Conservation (phyloP, 164 flowering plant genomes). For the Nymphaea colorata region DNA sequence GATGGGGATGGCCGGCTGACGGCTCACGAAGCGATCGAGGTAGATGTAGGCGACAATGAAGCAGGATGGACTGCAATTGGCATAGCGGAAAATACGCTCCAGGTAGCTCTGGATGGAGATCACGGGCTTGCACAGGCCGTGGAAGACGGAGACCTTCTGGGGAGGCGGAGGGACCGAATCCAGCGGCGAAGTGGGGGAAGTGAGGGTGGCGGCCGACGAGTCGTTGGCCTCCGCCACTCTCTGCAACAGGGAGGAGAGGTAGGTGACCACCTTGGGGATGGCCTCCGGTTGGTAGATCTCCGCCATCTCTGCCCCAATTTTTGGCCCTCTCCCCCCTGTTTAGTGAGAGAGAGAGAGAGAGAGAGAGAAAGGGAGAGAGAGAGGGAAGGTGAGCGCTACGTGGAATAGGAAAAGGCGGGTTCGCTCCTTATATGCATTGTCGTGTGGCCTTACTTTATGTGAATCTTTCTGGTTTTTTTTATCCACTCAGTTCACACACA, state of each 20-base stretch:
- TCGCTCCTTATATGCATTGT: no score
- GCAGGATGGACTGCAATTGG: conserved; percentile 58
- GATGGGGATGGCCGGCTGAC: conserved; percentile 29
- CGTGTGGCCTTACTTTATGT: no score
- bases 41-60: conserved; percentile 50
- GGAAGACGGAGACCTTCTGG: conserved; percentile 34
- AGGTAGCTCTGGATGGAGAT: conserved; percentile 40
- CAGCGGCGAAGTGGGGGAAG: background rate
- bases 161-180: background rate
- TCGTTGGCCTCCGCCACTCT: conserved; percentile 32
- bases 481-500: no score
- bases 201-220: background rate
- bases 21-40: conserved; percentile 33
- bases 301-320: background rate
- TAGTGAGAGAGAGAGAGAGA: background rate
- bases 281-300: background rate
- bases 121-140: conserved; percentile 39
- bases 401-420: no score
- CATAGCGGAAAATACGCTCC: conserved; percentile 58
- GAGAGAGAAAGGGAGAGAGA: background rate
- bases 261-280: conserved; percentile 20
- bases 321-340: background rate
- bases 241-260: conserved; percentile 28
- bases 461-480: no score
- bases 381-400: no score